phyloP scores from a whole-genome alignment of 208 protist genomes.

The Leishmania martiniquensis region DNA sequence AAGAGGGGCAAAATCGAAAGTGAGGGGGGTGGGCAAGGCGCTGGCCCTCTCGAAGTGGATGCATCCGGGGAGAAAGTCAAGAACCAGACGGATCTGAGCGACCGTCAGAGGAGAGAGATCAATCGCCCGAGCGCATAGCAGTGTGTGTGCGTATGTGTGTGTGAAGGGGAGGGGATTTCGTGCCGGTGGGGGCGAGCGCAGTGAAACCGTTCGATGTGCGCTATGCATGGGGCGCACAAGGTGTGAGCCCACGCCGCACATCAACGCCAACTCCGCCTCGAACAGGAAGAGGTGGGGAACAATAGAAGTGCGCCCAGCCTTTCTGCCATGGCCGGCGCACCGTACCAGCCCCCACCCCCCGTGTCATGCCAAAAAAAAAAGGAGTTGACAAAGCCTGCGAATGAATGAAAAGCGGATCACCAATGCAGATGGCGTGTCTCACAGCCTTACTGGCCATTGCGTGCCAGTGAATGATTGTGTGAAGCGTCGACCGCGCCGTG shows the following conservation, averaged over 20 bases:
- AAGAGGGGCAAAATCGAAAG: too few species aligned
- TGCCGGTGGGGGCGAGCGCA: background rate
- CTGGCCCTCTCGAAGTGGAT: too few species aligned
- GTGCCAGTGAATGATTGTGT: background rate
- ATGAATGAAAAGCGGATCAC: background rate
- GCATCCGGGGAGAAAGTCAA: too few species aligned
- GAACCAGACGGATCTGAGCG: too few species aligned
- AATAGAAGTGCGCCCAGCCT: background rate
- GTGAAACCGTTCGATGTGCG: background rate
- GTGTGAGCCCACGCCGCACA: background rate
- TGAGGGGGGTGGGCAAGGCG: too few species aligned
- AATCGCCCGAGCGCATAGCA: background rate
- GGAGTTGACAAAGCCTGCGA: background rate
- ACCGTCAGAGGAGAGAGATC: background rate
- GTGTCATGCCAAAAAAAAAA: too few species aligned
- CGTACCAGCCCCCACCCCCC: background rate
- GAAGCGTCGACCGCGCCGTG: background rate
- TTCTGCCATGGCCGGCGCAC: background rate
- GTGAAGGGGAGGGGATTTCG: too few species aligned
- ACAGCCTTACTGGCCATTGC: background rate
- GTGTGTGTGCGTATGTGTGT: too few species aligned
- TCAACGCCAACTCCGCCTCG: background rate
- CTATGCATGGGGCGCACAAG: background rate
- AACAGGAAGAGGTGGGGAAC: background rate
- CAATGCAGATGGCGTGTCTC: background rate